Base-by-base conservation (phyloP, 257 asterid genomes). In the Solanum corneliomulleri region DNA sequence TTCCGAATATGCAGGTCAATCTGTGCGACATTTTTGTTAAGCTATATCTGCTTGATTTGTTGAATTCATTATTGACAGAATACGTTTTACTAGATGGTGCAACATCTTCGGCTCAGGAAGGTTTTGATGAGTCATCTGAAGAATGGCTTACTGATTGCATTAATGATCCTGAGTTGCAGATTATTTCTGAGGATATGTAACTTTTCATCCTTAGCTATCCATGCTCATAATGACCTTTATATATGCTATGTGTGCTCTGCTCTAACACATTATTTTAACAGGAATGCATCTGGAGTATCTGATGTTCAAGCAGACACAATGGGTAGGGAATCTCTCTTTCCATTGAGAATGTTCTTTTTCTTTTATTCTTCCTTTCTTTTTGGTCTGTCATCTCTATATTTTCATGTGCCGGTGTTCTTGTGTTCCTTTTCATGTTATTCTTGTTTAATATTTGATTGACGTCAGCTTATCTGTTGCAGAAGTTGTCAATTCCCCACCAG, bases 1-100 rank as follows among this genome's bases (percentile, higher is more conserved):
- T 83, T 91, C 94, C 69, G 96, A 91, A 66, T 95, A 90, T 92
- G 84, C 93, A 89, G 96, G 98, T 95, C 87, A 66, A 87, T 60
- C 80, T 52, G 64, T 39, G 60, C 45, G 12, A 62, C 47, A 25
- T 16, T 80, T 42, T 39, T 14, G 82, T 71, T 45, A 21, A 83
- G 66, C 25, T 12, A 10, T 6, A 7, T 6, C 29, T 33, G 23
- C 71, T 64, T 85, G 29, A 25, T 29, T 62, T 72, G 64, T 85
- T 9, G 18, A 70, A 82, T 75, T 77, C 14, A 21, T 21, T 78
- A 84, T 85, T 47, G n/a, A 23, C 84, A 58, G 44, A 47, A 80
- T 47, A 80, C 12, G 44, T 49, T 77, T 78, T 85, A 72, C 56
- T 89, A 88, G 94, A 86, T 29, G 91, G 85, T 56, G 56, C 88